Evolutionary conservation across 2,329 filamentous ascomycete genomes (phyloP).

Genomic region (Diaporthe vaccinii): DNA sequence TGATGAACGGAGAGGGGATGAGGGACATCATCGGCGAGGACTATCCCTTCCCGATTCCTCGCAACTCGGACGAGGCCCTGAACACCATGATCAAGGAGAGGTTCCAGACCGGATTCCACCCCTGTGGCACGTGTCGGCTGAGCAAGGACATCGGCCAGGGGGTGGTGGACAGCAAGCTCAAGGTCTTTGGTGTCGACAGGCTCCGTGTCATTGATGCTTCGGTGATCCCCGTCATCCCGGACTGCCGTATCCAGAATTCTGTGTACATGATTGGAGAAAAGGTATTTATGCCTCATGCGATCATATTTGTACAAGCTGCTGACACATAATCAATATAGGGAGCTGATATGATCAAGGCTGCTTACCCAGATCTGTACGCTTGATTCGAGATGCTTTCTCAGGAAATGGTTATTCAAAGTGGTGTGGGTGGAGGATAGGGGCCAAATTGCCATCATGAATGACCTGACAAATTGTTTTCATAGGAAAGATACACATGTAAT

Average conservation of each 20-base stretch:
- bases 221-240: constrained; percentile 67
- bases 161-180: constrained; percentile 64
- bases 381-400: neutral
- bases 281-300: constrained; percentile 41
- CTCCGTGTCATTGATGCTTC: constrained; percentile 70
- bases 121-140: constrained; percentile 68
- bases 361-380: constrained; percentile 51
- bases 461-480: neutral
- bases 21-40: constrained; percentile 65
- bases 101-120: constrained; percentile 71
- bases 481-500: neutral
- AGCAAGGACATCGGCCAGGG: constrained; percentile 64
- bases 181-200: constrained; percentile 66
- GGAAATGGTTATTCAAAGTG: neutral
- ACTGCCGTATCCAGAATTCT: constrained; percentile 70
- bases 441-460: neutral
- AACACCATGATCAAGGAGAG: constrained; percentile 68
- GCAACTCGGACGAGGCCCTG: constrained; percentile 68
- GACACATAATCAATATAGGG: constrained; percentile 41
- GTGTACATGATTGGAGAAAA: constrained; percentile 74
- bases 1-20: constrained; percentile 69
- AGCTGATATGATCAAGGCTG: constrained; percentile 62
- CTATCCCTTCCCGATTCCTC: constrained; percentile 73
- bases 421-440: neutral
- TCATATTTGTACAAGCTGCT: neutral